phyloP scores from a whole-genome alignment of 1,284 basidiomycete genomes.

The Cystobasidiaceae sp. region DNA sequence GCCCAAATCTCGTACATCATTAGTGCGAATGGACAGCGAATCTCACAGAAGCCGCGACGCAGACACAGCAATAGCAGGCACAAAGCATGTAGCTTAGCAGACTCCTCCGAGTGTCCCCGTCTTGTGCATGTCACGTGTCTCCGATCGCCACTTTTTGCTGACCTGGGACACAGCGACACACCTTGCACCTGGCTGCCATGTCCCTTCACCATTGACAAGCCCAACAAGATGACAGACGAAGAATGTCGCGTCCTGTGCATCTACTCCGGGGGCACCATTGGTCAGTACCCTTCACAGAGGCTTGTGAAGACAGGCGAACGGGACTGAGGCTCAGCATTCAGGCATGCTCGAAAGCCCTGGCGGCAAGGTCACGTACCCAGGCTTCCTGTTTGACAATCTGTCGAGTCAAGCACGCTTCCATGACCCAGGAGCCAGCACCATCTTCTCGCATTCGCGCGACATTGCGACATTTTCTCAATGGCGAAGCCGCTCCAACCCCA shows the following conservation, averaged over 20 bases:
- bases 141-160: too few relatives aligned
- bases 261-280: slow-evolving; percentile 12
- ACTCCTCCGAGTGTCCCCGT: too few relatives aligned
- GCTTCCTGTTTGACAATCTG: slow-evolving; percentile 31
- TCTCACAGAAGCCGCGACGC: background rate
- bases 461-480: slow-evolving; percentile 23
- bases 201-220: too few relatives aligned
- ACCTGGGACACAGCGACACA: too few relatives aligned
- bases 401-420: slow-evolving; percentile 28
- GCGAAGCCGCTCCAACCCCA: slow-evolving; percentile 12
- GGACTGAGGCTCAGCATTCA: too few relatives aligned
- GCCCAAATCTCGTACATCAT: slow-evolving; percentile 11
- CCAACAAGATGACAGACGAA: background rate
- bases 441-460: slow-evolving; percentile 26
- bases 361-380: slow-evolving; percentile 30
- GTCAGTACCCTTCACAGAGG: background rate
- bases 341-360: slow-evolving; percentile 22
- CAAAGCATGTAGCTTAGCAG: too few relatives aligned
- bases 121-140: too few relatives aligned
- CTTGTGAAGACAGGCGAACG: background rate
- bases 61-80: too few relatives aligned
- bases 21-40: background rate
- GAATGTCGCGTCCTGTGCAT: slow-evolving; percentile 15
- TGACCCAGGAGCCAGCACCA: slow-evolving; percentile 14
- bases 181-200: too few relatives aligned